Evolutionary conservation across 23 red algal species (phyloP), one percentile per base, ranked within the genome.

Genomic region (Gracilaria vermiculophylla): DNA sequence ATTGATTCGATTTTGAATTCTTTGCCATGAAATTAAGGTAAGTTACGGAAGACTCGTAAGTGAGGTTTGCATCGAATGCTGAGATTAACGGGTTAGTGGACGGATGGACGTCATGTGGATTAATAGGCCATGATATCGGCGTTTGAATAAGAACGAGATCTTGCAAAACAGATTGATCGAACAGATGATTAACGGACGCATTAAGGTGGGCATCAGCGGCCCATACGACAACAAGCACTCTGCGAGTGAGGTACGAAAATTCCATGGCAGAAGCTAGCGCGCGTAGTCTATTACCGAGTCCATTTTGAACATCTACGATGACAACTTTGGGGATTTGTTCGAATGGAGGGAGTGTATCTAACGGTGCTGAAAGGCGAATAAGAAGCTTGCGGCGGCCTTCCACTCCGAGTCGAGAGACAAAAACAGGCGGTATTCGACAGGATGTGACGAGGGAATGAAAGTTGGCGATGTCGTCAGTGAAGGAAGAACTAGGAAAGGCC

Each of bases 241-340:
- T 49, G 11, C 58, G 64, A 3, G 76, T 66, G 35, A 70, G 49
- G 67, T 55, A 70, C 44, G 88, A 77, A 71, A 73, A 71, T 28
- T 80, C 88, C n/a, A 92, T 29, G 37, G 78, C 77, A 34, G 76
- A 71, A 40, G 54, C 88, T 39, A 92, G 61, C 24, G 88, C 88
- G 8, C 88, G 76, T n/a, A 92, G 37, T 23, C 88, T 54, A 69
- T 92, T 92, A 9, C 88, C 88, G 16, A 92, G 77, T n/a, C 88
- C 88, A 56, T 83, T 82, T 36, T 83, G 77, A 56, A 80, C 49
- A 47, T 92, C 76, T 62, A 83, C 57, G 31, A 92, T 72, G 31
- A 92, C 44, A 23, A 96, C 74, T 20, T 56, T 71, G 19, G 86
- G 78, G 55, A 82, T 66, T 2, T 31, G 14, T 12, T 60, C 34